These are phyloP conservation scores for Trichoderma virens DNA, from an alignment of 495 filamentous ascomycete species.

Conservation along the genomic window DNA sequence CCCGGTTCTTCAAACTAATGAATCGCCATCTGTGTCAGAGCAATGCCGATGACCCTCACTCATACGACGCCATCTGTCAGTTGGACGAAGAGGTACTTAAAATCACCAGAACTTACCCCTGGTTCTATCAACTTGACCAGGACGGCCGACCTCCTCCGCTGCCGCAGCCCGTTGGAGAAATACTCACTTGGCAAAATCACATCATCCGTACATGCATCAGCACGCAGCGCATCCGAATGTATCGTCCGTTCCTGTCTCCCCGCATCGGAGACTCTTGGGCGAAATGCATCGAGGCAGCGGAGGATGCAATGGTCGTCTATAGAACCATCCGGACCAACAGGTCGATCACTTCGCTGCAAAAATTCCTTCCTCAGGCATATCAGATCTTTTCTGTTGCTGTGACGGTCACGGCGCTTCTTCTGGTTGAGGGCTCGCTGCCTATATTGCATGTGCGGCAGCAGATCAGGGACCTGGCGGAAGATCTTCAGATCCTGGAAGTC, in stretches of 20 bases:
- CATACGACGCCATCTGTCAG: not conserved
- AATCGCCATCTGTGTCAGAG: not conserved
- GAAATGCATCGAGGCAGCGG: not conserved
- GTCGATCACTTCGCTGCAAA: not conserved
- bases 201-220: not conserved
- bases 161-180: not conserved
- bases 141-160: not conserved
- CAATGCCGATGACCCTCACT: not conserved
- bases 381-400: not conserved
- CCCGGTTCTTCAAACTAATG: not conserved
- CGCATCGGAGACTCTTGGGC: not conserved
- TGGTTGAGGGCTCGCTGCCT: not conserved
- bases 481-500: not conserved
- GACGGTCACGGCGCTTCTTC: not conserved
- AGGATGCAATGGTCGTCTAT: not conserved
- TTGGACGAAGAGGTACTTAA: not conserved
- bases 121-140: not conserved
- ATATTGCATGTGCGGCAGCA: not conserved
- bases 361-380: not conserved
- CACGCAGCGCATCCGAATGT: constrained; percentile 1
- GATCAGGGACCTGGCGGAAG: not conserved
- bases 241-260: not conserved
- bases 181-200: not conserved
- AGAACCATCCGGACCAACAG: not conserved
- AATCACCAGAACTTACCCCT: not conserved